These are phyloP conservation scores for Starmerella potacharoeniae DNA, from an alignment of 805 yeast genomes.

Conservation along the genomic window DNA sequence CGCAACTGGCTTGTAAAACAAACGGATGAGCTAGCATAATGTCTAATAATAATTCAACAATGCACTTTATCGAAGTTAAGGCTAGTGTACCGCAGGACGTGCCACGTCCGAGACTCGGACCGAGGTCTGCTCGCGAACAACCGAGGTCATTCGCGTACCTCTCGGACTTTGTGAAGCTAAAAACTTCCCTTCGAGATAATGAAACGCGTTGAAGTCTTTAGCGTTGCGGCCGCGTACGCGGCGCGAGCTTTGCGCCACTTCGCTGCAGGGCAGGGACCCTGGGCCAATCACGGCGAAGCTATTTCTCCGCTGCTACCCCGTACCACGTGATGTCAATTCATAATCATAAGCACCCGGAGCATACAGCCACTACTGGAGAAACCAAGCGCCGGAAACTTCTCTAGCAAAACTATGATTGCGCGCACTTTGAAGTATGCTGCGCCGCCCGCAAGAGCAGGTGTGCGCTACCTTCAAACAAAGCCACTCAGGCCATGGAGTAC, in stretches of 20 bases:
- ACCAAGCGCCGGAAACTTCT: background rate
- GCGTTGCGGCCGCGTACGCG: no score
- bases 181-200: no score
- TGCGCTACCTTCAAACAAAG: conserved; percentile 16
- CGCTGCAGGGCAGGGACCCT: no score
- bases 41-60: no score
- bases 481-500: conserved; percentile 23
- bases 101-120: background rate
- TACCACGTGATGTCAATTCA: background rate
- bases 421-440: background rate
- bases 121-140: background rate
- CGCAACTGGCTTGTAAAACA: conserved; percentile 46
- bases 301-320: conserved; percentile 1
- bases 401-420: background rate
- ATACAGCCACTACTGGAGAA: background rate
- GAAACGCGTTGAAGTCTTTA: no score
- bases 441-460: background rate
- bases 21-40: background rate
- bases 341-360: background rate
- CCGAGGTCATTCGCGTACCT: no score
- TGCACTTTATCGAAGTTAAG: background rate
- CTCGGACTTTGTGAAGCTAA: no score
- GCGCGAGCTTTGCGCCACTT: no score
- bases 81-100: background rate
- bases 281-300: background rate